These are phyloP conservation scores for Colletotrichum sp. DNA, from an alignment of 2,329 filamentous ascomycete species.

Conservation along the genomic window DNA sequence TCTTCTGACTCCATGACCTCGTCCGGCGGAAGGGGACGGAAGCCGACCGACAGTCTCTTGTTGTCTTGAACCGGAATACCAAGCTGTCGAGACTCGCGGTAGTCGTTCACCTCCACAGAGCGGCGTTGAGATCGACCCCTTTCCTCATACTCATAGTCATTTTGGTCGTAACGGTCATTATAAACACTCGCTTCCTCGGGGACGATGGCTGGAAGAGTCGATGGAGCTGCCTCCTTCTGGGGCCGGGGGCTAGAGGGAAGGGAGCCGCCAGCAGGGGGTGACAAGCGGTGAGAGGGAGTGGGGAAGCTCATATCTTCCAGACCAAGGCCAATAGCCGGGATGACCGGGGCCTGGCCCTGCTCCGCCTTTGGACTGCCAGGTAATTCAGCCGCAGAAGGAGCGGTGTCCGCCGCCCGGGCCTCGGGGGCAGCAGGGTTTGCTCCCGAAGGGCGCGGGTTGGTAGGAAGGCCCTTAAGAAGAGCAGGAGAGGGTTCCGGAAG, in stretches of 20 bases:
- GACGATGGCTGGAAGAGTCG: slow-evolving; percentile 34
- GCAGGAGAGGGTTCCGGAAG: slow-evolving; percentile 42
- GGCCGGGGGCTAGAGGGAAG: slow-evolving; percentile 34
- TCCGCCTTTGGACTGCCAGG: neutral
- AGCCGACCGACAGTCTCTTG: slow-evolving; percentile 69
- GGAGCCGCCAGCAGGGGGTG: slow-evolving; percentile 30
- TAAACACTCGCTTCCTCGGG: slow-evolving; percentile 26
- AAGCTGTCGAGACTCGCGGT: slow-evolving; percentile 42
- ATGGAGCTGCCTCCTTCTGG: slow-evolving; percentile 38
- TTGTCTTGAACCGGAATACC: slow-evolving; percentile 60
- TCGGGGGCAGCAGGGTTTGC: slow-evolving; percentile 1
- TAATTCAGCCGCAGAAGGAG: slow-evolving; percentile 5
- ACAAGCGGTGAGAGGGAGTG: slow-evolving; percentile 22
- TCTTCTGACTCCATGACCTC: slow-evolving; percentile 83
- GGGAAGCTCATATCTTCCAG: slow-evolving; percentile 20
- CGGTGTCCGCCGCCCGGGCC: slow-evolving; percentile 8
- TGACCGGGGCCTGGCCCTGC: slow-evolving; percentile 5
- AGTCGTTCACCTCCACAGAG: slow-evolving; percentile 27
- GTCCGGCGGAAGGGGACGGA: slow-evolving; percentile 87
- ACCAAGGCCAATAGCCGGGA: slow-evolving; percentile 21
- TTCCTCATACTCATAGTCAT: slow-evolving; percentile 31
- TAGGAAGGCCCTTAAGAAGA: slow-evolving; percentile 29
- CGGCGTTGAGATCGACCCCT: slow-evolving; percentile 41
- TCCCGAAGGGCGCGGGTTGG: slow-evolving; percentile 17
- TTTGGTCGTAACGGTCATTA: slow-evolving; percentile 27